Base-by-base conservation (phyloP, 306 rosid species). In the Prunus dulcis region DNA sequence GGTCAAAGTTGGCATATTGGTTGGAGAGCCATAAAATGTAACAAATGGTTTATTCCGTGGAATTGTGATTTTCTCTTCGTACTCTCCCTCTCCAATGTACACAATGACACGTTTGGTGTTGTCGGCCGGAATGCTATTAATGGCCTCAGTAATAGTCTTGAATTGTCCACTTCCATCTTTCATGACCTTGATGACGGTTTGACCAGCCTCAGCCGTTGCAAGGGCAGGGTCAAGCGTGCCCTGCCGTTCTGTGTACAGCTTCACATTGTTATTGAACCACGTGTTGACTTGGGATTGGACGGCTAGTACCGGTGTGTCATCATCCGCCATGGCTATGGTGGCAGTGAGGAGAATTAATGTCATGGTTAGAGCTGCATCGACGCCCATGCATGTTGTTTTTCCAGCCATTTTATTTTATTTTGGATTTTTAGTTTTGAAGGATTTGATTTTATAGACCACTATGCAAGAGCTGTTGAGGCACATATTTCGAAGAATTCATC, bases 91-190 rank as follows among this genome's bases (percentile, higher is more conserved):
- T 34, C 90, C 91, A 15, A 92, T 87, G 46, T 78, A 69, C 18
- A 93, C 10, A 58, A 89, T 78, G 50, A 87, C 88, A 18, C 96
- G 86, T 6, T 72, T 79, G 1, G 79, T 76, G 69, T 93, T 93
- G 1, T 76, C 86, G 0, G 0, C 19, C 4, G 93, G 94, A 49
- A 93, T 76, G 73, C 88, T 86, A 0, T 82, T 74, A 25, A 90
- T 8, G 28, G 98, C 96, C 0, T 82, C 96, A 0, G 28, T 64
- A 12, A 93, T 32, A 12, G 83, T 90, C 70, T 73, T 85, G 72
- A 80, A 93, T 3, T 91, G 34, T 9, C 93, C 96, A 0, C 81
- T 79, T 0, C 96, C 94, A 56, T 82, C 77, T 27, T 74, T 14
- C 75, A 25, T 79, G 1, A 93, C 96, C 71, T 67, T 89, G 0